Base-by-base conservation (phyloP, 495 filamentous ascomycete genomes). In the Polyplosphaeria fusca region DNA sequence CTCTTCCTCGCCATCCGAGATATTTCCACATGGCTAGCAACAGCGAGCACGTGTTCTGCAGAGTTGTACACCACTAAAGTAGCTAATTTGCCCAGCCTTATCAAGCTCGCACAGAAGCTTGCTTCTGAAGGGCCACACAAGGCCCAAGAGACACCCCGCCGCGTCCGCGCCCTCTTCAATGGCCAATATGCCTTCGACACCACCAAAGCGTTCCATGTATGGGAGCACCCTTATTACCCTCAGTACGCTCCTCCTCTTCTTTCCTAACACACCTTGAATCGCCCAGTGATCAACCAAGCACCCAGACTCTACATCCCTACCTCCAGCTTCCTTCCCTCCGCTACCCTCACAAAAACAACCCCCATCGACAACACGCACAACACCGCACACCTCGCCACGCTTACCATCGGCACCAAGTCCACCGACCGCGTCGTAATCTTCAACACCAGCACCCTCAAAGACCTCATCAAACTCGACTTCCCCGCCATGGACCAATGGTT, bases 401-500 rank as follows among this genome's bases (percentile, higher is more conserved):
- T 64, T 0, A 28, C 43, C 5, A 46, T 60, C 18, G 50, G 56
- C 1, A 30, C 46, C 27, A 56, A 43, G 40, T 45, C 16, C 35
- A 60, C 61, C 11, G n/a, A 40, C 3, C 18, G 47, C 13, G 42
- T 52, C 12, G 9, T 64, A 4, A 19, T 57, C 0, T 60, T 64
- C 40, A 46, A 43, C 16, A 35, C 35, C 0, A 40, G 9, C 5
- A 28, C 51, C 16, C 30, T 65, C 13, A 51, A 49, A n/a, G 41
- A 50, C n/a, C 43, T 61, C 14, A 49, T 65, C 11, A 61, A 59
- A 27, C 45, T 58, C 18, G 53, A 58, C 19, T 65, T 65, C 39
- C 16, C 11, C 16, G 42, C 25, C 0, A 47, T 65, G 14, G 77
- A 81, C 58, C 71, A 72, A 16, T 86, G 82, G 82, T 84, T 77